phyloP scores from a whole-genome alignment of 352 stramenopile genomes.

The Globisporangium mamillatum region DNA sequence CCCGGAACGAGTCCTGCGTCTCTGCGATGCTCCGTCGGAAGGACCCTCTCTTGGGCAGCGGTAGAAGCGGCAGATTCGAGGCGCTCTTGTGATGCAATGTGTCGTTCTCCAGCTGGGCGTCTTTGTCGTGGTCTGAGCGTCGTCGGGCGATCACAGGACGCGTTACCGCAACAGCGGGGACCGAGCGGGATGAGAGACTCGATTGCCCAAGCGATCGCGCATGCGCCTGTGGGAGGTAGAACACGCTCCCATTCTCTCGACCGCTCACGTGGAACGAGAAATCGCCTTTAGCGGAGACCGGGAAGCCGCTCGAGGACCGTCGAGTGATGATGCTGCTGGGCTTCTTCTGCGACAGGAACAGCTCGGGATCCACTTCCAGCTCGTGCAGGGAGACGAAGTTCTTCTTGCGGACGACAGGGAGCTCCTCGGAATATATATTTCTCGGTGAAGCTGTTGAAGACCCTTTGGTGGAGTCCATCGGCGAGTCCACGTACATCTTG shows the following conservation, averaged over 20 bases:
- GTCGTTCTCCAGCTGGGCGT: background rate
- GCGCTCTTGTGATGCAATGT: background rate
- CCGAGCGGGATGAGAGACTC: background rate
- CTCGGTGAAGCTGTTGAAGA: background rate
- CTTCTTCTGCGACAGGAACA: background rate
- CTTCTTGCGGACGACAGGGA: background rate
- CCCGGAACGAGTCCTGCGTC: slow-evolving; percentile 11
- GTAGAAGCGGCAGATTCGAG: background rate
- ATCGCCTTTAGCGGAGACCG: background rate
- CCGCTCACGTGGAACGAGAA: background rate
- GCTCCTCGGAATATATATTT: background rate
- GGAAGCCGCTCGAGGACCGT: background rate
- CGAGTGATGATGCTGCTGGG: background rate
- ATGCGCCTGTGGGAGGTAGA: background rate
- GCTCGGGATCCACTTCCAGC: background rate
- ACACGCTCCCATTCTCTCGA: background rate
- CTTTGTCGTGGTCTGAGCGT: background rate
- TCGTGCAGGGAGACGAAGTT: background rate
- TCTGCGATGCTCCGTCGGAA: slow-evolving; percentile 6
- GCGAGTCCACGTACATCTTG: background rate
- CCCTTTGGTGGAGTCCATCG: background rate
- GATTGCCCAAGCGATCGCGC: background rate
- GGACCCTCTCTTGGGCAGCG: background rate
- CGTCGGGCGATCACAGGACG: background rate
- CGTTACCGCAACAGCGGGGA: background rate